These are phyloP conservation scores for Eutypella sp. DNA, from an alignment of 2,329 filamentous ascomycete species.

Conservation along the genomic window DNA sequence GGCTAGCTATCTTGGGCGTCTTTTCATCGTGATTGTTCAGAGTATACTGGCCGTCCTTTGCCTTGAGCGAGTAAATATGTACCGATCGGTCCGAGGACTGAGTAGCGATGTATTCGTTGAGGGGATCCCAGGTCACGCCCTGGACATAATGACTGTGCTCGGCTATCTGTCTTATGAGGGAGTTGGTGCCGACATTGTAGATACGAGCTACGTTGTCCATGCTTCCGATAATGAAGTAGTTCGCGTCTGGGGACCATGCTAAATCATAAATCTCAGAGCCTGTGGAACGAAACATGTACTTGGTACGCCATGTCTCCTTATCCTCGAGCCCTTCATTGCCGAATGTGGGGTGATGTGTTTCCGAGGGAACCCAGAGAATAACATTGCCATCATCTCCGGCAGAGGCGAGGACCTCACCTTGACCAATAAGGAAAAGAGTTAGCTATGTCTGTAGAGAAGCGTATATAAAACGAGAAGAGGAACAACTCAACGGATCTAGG, in stretches of 20 bases:
- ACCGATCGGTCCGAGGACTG: conserved; percentile 97
- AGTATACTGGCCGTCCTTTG: conserved; percentile 92
- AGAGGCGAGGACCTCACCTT: conserved; percentile 88
- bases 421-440: conserved; percentile 8
- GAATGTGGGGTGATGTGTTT: conserved; percentile 63
- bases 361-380: conserved; percentile 89
- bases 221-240: conserved; percentile 95
- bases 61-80: conserved; percentile 94
- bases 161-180: conserved; percentile 82
- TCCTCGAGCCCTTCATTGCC: conserved; percentile 85
- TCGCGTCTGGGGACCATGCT: conserved; percentile 96
- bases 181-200: conserved; percentile 83
- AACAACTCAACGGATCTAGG: conserved; percentile 1
- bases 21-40: conserved; percentile 58
- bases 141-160: conserved; percentile 98
- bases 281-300: conserved; percentile 94
- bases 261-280: conserved; percentile 97
- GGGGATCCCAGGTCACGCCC: conserved; percentile 94
- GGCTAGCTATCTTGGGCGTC: conserved; percentile 75
- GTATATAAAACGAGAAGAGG: background rate
- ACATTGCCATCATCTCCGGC: conserved; percentile 97
- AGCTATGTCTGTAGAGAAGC: conserved; percentile 8
- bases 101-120: conserved; percentile 97
- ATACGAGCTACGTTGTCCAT: conserved; percentile 99
- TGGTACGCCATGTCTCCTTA: conserved; percentile 94